These are phyloP conservation scores for Phytopythium kandeliae DNA, from an alignment of 352 stramenopile species.

Conservation along the genomic window DNA sequence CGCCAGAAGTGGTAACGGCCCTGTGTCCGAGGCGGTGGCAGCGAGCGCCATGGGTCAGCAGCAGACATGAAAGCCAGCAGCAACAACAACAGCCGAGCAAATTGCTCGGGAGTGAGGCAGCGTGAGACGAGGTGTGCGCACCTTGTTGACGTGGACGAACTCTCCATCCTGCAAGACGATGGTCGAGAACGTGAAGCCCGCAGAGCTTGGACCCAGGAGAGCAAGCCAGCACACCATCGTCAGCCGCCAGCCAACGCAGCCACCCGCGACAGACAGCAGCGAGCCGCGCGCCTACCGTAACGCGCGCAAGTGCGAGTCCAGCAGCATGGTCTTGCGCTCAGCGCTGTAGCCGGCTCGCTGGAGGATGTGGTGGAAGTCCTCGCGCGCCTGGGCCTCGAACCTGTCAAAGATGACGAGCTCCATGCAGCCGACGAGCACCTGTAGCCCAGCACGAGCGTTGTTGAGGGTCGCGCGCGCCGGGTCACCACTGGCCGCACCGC, in stretches of 20 bases:
- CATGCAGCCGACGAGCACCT: slow-evolving; percentile 69
- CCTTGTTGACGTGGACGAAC: slow-evolving; percentile 84
- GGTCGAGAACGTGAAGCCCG: slow-evolving; percentile 68
- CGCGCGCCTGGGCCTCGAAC: slow-evolving; percentile 51
- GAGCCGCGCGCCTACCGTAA: slow-evolving; percentile 23
- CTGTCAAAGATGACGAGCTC: slow-evolving; percentile 85
- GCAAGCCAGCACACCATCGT: not conserved
- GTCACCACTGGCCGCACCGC: not conserved
- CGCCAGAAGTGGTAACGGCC: slow-evolving; percentile 82
- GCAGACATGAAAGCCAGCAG: not conserved
- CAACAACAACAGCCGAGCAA: slow-evolving; percentile 3
- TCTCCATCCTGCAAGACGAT: slow-evolving; percentile 74
- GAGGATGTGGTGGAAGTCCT: slow-evolving; percentile 60
- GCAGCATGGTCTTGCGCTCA: slow-evolving; percentile 62
- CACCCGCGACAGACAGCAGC: not conserved
- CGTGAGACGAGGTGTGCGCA: slow-evolving; percentile 10
- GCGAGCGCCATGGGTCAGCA: no score
- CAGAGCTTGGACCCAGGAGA: slow-evolving; percentile 22
- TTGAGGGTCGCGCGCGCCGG: not conserved
- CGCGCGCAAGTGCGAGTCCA: slow-evolving; percentile 63
- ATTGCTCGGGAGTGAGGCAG: no score
- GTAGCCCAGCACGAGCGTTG: not conserved
- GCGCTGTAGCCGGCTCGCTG: slow-evolving; percentile 52
- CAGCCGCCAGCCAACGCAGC: not conserved
- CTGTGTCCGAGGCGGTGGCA: slow-evolving; percentile 16